Conservation (phyloP, 2,329 filamentous ascomycete species). For the Annulohypoxylon truncatum region DNA sequence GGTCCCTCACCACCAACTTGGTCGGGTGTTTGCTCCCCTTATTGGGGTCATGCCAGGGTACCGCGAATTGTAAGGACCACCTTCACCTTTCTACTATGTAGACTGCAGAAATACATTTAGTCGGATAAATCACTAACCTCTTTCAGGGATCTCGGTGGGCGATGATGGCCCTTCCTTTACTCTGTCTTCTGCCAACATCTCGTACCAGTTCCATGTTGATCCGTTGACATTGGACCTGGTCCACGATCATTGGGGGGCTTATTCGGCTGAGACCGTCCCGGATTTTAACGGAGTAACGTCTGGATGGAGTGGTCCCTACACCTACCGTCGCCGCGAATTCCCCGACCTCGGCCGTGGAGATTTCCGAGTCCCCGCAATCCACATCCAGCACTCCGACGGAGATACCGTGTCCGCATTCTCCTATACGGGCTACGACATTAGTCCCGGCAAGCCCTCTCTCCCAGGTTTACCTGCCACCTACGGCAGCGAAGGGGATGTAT, state of each 20-base stretch:
- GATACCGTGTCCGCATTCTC: slow-evolving; percentile 68
- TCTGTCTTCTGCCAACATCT: slow-evolving; percentile 54
- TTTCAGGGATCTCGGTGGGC: slow-evolving; percentile 45
- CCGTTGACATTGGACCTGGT: slow-evolving; percentile 65
- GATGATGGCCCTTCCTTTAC: slow-evolving; percentile 45
- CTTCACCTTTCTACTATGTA: no score
- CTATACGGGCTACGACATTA: slow-evolving; percentile 67
- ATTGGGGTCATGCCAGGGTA: slow-evolving; percentile 22
- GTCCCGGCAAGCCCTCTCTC: slow-evolving; percentile 66
- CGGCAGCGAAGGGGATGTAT: slow-evolving; percentile 65
- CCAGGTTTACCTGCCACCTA: slow-evolving; percentile 70
- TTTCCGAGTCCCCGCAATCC: slow-evolving; percentile 70
- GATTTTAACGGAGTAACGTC: slow-evolving; percentile 57
- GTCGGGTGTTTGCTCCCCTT: slow-evolving; percentile 30
- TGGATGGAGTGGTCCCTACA: slow-evolving; percentile 66
- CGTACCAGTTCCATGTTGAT: slow-evolving; percentile 74
- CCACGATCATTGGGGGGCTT: slow-evolving; percentile 71
- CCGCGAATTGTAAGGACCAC: slow-evolving; percentile 30
- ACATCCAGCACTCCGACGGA: slow-evolving; percentile 68
- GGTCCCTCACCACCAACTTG: slow-evolving; percentile 10
- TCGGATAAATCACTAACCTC: slow-evolving; percentile 34
- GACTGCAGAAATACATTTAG: no score
- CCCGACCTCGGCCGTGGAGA: slow-evolving; percentile 73
- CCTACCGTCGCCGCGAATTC: slow-evolving; percentile 69
- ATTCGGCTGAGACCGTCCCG: slow-evolving; percentile 63